Conservation (phyloP, 306 rosid species). For the Inga laurina region DNA sequence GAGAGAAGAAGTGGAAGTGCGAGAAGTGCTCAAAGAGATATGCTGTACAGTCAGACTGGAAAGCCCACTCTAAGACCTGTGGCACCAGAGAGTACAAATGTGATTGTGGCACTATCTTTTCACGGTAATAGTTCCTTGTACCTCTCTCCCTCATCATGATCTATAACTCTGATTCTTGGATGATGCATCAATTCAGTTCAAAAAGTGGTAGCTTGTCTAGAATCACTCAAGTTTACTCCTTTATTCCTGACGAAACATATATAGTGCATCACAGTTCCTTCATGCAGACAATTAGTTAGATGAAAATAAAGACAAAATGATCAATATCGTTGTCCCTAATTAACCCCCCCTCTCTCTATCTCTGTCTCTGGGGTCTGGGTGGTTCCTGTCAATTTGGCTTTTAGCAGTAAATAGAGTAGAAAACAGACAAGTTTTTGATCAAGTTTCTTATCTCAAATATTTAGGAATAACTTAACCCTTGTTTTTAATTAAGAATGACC, state of each 20-base stretch:
- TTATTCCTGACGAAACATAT: background rate
- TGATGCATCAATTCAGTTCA: background rate
- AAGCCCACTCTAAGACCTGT: constrained; percentile 73
- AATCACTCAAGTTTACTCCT: background rate
- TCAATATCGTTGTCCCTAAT: background rate
- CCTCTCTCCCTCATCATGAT: background rate
- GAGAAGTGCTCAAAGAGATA: constrained; percentile 68
- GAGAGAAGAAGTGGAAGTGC: constrained; percentile 82
- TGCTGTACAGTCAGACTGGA: constrained; percentile 80
- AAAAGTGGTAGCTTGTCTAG: constrained; percentile 6
- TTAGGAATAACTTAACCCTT: constrained; percentile 24
- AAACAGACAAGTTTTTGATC: constrained; percentile 4
- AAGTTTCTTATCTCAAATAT: background rate
- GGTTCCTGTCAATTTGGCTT: constrained; percentile 24
- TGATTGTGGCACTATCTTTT: constrained; percentile 73
- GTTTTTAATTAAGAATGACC: background rate
- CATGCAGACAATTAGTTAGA: background rate
- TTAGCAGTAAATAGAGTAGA: constrained; percentile 26
- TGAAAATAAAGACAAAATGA: background rate
- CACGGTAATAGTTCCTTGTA: constrained; percentile 47
- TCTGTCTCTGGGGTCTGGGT: background rate
- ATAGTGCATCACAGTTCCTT: background rate
- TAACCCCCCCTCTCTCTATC: background rate
- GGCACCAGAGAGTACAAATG: constrained; percentile 79
- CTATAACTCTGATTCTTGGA: background rate